These are phyloP conservation scores for Orychophragmus violaceus DNA, from an alignment of 345 rosid species.

Conservation along the genomic window DNA sequence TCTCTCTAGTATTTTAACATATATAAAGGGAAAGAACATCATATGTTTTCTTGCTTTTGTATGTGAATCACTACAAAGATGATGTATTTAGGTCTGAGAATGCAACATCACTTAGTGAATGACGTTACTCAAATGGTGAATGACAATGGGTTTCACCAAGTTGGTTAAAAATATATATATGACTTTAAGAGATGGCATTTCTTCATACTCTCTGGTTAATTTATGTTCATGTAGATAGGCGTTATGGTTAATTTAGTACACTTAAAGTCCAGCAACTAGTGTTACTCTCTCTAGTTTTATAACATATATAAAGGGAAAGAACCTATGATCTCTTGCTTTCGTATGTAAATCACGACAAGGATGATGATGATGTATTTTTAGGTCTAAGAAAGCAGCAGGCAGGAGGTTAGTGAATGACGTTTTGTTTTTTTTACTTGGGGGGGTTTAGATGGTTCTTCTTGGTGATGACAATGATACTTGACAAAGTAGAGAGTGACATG, in stretches of 20 bases:
- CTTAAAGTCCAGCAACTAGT: neutral
- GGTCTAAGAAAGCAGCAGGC: slow-evolving; percentile 20
- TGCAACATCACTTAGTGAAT: slow-evolving; percentile 14
- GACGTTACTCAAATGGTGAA: neutral
- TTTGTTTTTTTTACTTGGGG: neutral
- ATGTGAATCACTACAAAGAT: slow-evolving; percentile 6
- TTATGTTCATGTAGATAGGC: slow-evolving; percentile 21
- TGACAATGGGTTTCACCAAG: slow-evolving; percentile 1
- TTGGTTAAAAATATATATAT: neutral
- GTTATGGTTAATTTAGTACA: slow-evolving; percentile 1
- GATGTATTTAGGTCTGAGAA: slow-evolving; percentile 27
- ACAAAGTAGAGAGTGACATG: slow-evolving; percentile 40
- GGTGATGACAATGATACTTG: slow-evolving; percentile 38
- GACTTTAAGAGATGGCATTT: neutral
- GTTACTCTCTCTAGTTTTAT: neutral
- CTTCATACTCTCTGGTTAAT: neutral
- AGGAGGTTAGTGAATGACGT: slow-evolving; percentile 22
- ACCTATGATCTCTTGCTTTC: slow-evolving; percentile 22
- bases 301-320: neutral
- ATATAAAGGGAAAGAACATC: neutral
- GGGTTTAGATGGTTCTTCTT: slow-evolving; percentile 29
- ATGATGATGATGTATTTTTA: slow-evolving; percentile 19
- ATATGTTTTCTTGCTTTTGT: slow-evolving; percentile 19
- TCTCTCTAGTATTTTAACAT: neutral
- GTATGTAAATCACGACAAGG: slow-evolving; percentile 10